A percentile compares a stretch with the other conserved stretches of the same genome.
Conservation (phyloP, 805 yeast species). For the Wickerhamiella sergipiensis region DNA sequence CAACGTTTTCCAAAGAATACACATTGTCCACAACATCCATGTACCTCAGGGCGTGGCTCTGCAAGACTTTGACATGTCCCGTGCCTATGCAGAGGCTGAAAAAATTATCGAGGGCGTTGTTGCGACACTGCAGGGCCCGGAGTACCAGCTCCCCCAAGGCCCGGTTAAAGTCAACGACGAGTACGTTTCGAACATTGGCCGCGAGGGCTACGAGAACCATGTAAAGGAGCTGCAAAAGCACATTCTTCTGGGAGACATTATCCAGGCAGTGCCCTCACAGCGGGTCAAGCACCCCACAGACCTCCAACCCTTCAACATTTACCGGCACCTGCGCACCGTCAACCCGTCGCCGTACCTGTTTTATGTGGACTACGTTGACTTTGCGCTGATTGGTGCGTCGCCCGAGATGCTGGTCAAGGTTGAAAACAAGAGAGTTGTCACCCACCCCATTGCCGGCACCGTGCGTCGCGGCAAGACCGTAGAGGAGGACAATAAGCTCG, state of each 20-base stretch:
- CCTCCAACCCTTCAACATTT: conserved; percentile 90
- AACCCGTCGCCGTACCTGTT: conserved; percentile 97
- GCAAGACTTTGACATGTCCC: conserved; percentile 25
- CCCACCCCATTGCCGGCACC: conserved; percentile 98
- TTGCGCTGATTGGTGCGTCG: conserved; percentile 94
- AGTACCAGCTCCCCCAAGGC: conserved; percentile 51
- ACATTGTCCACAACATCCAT: conserved; percentile 69
- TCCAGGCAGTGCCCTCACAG: conserved; percentile 98
- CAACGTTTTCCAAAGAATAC: conserved; percentile 86
- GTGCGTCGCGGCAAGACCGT: conserved; percentile 78
- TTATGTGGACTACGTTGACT: conserved; percentile 80
- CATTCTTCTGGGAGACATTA: conserved; percentile 81
- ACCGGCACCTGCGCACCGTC: conserved; percentile 85
- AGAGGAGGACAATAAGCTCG: conserved; percentile 82
- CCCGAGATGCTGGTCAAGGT: conserved; percentile 87
- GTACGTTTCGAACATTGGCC: conserved; percentile 82
- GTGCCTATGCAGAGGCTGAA: conserved; percentile 47
- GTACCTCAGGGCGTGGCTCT: conserved; percentile 22
- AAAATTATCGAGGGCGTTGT: conserved; percentile 37
- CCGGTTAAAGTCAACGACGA: conserved; percentile 53
- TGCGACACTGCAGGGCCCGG: conserved; percentile 26
- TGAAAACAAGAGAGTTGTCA: conserved; percentile 65
- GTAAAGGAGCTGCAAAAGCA: conserved; percentile 65
- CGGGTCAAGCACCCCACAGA: conserved; percentile 91
- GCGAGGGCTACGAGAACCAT: conserved; percentile 80